Evolutionary conservation across 2,329 filamentous ascomycete species (phyloP), one percentile per base, ranked within the genome.

Genomic region (Venturia carpophila): DNA sequence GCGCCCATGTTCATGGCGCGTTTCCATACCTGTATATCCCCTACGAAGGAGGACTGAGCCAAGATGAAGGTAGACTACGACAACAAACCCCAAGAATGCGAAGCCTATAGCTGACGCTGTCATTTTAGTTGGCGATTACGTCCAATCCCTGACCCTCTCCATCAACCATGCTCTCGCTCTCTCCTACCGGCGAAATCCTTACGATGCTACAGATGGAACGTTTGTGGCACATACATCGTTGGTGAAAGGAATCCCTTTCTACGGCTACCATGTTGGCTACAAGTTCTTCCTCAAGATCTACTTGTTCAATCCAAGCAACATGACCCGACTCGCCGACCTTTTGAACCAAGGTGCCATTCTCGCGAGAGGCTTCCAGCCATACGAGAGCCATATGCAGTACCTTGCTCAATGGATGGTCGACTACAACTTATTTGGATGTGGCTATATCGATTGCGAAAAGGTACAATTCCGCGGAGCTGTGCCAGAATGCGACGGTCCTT

Each of bases 341-440:
- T 80, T 99, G 52, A 87, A 90, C 21, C 92, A 96, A 75, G 94
- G 94, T 9, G 88, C 88, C 39, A 87, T 99, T 55, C 84, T 97
- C 84, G 90, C 90, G 73, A 84, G 84, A 66, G 83, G 84, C 30
- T 88, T 99, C 55, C 93, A 97, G 72, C 93, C 94, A 0, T 96
- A 94, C 72, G 94, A 99, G 76, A 92, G 90, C 21, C 95, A 99
- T 74, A 76, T 97, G 67, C 91, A 96, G 72, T 97, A 92, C 73
- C 78, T 97, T 10, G 82, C 94, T 11, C 95, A 99, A 76, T 99
- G 95, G 84, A 97, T 99, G 94, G 89, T 88, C 68, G 95, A 99
- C 75, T 99, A 95, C 79, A 99, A 97, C 73, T 80, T 99, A 69
- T 97, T 96, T 74, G 95, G 95, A 7, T 99, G 94, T 73, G 88